phyloP scores from a whole-genome alignment of 305 asterid genomes.

The Ajuga reptans region DNA sequence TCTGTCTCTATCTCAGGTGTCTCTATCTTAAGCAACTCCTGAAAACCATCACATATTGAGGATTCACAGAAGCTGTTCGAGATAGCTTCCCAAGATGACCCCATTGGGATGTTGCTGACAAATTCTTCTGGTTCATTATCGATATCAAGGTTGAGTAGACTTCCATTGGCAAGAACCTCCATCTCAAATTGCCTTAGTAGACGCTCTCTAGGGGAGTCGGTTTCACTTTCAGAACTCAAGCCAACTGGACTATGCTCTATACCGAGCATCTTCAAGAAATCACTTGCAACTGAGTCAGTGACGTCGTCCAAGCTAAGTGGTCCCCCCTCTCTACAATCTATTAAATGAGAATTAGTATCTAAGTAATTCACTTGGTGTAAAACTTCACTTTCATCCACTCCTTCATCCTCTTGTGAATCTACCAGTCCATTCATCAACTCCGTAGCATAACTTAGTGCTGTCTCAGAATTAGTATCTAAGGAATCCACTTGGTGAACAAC shows the following conservation, averaged over 20 bases:
- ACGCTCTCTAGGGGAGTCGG: conserved; percentile 89
- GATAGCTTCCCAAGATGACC: conserved; percentile 41
- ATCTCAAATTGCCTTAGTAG: conserved; percentile 79
- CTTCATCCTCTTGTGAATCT: conserved; percentile 46
- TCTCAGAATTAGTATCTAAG: conserved; percentile 29
- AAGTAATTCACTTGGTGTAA: conserved; percentile 28
- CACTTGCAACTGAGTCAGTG: conserved; percentile 59
- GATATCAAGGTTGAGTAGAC: conserved; percentile 51
- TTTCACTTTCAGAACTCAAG: conserved; percentile 79
- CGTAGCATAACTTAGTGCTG: conserved; percentile 38
- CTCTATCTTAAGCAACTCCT: conserved; percentile 37
- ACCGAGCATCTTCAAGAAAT: conserved; percentile 78
- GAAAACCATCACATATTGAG: conserved; percentile 30
- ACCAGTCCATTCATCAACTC: conserved; percentile 45
- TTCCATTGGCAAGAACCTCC: conserved; percentile 61
- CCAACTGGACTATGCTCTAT: conserved; percentile 71
- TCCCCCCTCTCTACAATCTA: conserved; percentile 33
- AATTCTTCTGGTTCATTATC: conserved; percentile 36
- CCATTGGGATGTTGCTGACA: conserved; percentile 26
- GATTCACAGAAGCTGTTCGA: conserved; percentile 31
- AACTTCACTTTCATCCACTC: conserved; percentile 29
- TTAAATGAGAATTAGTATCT: conserved; percentile 27
- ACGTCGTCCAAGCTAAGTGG: conserved; percentile 56
- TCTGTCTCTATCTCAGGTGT: conserved; percentile 37
- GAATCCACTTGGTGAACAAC: conserved; percentile 28